A percentile compares a stretch with the other conserved stretches of the same genome.
Conservation (phyloP, 805 yeast species). For the Myxozyma sirexii region DNA sequence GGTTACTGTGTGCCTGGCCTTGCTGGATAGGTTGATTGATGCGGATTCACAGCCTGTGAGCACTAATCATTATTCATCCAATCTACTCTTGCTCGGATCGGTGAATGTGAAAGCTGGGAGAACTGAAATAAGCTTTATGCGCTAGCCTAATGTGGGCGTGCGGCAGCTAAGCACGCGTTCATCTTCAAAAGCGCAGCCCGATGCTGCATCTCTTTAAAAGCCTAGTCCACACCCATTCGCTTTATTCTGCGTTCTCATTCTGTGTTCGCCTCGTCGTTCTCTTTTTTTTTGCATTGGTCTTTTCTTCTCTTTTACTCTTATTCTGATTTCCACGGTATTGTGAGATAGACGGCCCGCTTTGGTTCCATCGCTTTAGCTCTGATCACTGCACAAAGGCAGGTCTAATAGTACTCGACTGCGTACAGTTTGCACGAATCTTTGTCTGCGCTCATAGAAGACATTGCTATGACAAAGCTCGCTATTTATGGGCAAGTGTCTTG, state of each 20-base stretch:
- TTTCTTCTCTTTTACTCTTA: too few species aligned
- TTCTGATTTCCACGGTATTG: too few species aligned
- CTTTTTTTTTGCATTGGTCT: too few species aligned
- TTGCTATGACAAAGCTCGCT: background rate
- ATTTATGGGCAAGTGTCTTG: background rate
- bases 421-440: background rate
- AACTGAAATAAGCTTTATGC: background rate
- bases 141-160: background rate
- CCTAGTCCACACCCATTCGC: background rate
- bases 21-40: too few species aligned
- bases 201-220: background rate
- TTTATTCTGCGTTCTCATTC: too few species aligned
- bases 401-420: background rate
- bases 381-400: background rate
- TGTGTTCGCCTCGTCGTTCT: too few species aligned
- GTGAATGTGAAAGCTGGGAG: background rate
- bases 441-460: background rate
- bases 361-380: too few species aligned
- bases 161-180: constrained; percentile 5
- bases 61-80: too few species aligned
- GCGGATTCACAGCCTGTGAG: too few species aligned
- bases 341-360: too few species aligned
- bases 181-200: background rate
- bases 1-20: too few species aligned
- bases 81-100: too few species aligned